A percentile compares a stretch with the other conserved stretches of the same genome.
These are phyloP conservation scores for Termitomyces sp. DNA, from an alignment of 768 basidiomycete species.

Conservation along the genomic window DNA sequence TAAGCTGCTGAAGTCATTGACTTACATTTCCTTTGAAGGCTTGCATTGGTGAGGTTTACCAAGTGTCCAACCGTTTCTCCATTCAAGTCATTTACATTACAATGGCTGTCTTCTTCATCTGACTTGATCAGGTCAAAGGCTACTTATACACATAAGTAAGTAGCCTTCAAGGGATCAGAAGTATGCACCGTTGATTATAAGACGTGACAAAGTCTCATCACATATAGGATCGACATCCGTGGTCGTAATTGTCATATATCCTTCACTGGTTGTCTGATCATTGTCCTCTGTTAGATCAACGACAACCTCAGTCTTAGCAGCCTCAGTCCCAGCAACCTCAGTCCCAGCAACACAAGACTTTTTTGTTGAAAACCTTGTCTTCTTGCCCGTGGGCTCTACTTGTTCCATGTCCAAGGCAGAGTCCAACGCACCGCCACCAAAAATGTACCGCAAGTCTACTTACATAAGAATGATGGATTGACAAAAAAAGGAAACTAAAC, in stretches of 20 bases:
- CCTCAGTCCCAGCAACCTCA: too few relatives aligned
- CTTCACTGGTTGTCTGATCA: background rate
- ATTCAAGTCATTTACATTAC: background rate
- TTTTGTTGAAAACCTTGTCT: background rate
- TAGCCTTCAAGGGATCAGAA: background rate
- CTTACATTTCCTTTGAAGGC: background rate
- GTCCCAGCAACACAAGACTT: too few relatives aligned
- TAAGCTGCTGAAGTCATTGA: too few relatives aligned
- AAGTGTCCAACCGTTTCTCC: background rate
- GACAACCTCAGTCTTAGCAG: too few relatives aligned
- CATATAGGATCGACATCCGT: background rate
- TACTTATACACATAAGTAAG: background rate
- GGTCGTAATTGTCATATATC: background rate
- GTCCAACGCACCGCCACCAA: background rate
- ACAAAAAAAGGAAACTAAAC: too few relatives aligned
- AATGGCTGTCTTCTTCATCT: background rate
- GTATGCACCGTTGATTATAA: background rate
- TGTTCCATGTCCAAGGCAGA: background rate
- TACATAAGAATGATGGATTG: background rate
- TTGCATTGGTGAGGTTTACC: background rate
- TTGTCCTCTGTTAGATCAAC: background rate
- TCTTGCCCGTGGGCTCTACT: background rate
- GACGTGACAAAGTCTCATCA: background rate
- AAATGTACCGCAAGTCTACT: background rate
- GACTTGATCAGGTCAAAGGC: background rate